Evolutionary conservation across 176 grass and related monocot species (phyloP).

Genomic region (Aechmea fasciata): DNA sequence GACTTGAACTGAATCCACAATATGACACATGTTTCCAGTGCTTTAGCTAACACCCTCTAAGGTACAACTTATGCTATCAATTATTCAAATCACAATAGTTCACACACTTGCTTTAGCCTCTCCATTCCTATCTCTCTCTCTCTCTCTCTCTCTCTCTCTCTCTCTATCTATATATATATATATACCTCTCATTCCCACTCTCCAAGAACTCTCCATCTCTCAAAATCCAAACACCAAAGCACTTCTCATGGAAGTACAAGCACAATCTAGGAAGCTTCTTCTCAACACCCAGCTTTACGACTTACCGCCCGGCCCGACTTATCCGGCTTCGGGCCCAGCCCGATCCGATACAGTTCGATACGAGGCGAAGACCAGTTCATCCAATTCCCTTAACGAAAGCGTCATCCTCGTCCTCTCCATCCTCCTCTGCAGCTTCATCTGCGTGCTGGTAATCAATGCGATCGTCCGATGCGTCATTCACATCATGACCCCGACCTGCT

Average conservation of each 20-base stretch:
- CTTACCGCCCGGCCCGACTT: neutral
- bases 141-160: too few relatives aligned
- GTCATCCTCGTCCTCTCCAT: conserved; percentile 56
- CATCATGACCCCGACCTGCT: conserved; percentile 34
- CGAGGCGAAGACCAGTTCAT: conserved; percentile 12
- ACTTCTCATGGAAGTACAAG: conserved; percentile 32
- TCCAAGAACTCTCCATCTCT: neutral
- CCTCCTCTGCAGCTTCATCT: conserved; percentile 48
- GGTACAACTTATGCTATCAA: conserved; percentile 16
- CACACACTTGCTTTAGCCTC: conserved; percentile 5
- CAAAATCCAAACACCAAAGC: too few relatives aligned
- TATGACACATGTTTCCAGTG: neutral
- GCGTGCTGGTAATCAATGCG: conserved; percentile 32
- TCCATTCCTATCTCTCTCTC: conserved; percentile 23
- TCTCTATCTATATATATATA: conserved; percentile 22
- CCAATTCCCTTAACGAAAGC: conserved; percentile 40
- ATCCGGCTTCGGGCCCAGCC: conserved; percentile 9
- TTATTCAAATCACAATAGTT: conserved; percentile 1
- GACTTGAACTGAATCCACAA: too few relatives aligned
- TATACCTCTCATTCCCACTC: neutral
- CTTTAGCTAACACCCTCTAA: neutral
- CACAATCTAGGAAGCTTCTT: conserved; percentile 42
- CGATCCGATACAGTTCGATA: neutral
- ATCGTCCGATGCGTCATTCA: conserved; percentile 44
- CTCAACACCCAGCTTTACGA: conserved; percentile 2